Conservation (phyloP, 2,329 filamentous ascomycete genomes). For the Fusarium falciforme region DNA sequence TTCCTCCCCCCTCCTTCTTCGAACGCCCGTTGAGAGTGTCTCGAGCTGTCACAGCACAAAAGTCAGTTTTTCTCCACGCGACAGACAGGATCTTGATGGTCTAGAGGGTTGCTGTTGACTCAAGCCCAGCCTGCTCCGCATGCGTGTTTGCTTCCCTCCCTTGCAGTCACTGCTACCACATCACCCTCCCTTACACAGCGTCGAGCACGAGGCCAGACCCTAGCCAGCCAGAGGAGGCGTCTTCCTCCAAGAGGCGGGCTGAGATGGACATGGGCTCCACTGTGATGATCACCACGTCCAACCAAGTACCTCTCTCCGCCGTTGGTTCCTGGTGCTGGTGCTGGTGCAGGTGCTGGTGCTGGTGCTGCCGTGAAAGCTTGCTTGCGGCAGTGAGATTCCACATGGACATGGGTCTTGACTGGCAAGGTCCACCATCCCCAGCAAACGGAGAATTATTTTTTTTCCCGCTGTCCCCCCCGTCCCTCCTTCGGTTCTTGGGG, state of each 20-base stretch:
- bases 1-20: neutral
- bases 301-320: neutral
- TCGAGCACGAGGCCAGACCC: neutral
- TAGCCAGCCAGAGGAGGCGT: neutral
- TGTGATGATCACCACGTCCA: neutral
- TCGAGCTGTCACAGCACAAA: neutral
- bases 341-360: neutral
- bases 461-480: neutral
- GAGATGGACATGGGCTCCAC: neutral
- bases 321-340: conserved; percentile 9
- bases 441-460: neutral
- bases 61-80: neutral
- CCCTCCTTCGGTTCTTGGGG: neutral
- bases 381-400: neutral
- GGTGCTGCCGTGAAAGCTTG: neutral
- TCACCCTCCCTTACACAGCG: neutral
- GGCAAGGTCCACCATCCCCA: neutral
- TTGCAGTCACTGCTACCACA: neutral
- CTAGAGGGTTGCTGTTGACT: neutral
- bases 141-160: neutral
- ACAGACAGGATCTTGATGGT: neutral
- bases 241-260: neutral
- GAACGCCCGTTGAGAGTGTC: neutral
- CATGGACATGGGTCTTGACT: neutral
- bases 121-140: neutral